Percentiles rank a stretch among this genome's conserved stretches.
Evolutionary conservation across 129 eudicot species (phyloP).

Genomic region (Chrysanthemum makinoi): DNA sequence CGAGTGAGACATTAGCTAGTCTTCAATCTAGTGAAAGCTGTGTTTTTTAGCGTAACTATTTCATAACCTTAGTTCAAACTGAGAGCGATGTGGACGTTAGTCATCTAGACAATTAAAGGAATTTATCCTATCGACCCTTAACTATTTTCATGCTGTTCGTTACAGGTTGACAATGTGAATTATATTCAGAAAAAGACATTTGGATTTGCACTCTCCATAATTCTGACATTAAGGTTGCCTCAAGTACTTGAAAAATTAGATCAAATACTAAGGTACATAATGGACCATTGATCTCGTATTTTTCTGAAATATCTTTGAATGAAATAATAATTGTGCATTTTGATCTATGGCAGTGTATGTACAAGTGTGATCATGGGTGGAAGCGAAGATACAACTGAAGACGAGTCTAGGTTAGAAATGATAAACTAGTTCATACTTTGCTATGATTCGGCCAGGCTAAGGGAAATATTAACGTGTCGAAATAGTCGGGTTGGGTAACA

Average conservation of each 20-base stretch:
- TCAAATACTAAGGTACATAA: conserved; percentile 77
- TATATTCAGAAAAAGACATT: conserved; percentile 72
- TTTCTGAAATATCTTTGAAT: conserved; percentile 5
- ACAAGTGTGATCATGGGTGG: conserved; percentile 93
- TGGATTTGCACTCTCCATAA: conserved; percentile 79
- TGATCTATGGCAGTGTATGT: conserved; percentile 57
- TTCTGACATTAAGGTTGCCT: conserved; percentile 76
- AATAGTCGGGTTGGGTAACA: background rate
- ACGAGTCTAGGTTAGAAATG: conserved; percentile 77
- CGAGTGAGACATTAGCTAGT: background rate
- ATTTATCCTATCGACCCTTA: background rate
- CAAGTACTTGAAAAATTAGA: conserved; percentile 93
- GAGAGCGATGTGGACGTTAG: background rate
- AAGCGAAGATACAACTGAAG: conserved; percentile 77
- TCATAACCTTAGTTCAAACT: background rate
- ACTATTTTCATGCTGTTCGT: conserved; percentile 17
- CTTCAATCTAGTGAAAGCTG: background rate
- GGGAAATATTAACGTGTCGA: background rate
- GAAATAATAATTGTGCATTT: conserved; percentile 13
- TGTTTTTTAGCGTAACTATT: background rate
- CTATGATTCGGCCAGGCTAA: background rate
- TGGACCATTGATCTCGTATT: background rate
- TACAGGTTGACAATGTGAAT: conserved; percentile 81
- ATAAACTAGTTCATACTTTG: background rate
- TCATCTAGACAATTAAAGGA: background rate